Percentiles rank a stretch among this genome's conserved stretches.
phyloP scores from a whole-genome alignment of 116 monocot genomes.

The Posidonia oceanica region DNA sequence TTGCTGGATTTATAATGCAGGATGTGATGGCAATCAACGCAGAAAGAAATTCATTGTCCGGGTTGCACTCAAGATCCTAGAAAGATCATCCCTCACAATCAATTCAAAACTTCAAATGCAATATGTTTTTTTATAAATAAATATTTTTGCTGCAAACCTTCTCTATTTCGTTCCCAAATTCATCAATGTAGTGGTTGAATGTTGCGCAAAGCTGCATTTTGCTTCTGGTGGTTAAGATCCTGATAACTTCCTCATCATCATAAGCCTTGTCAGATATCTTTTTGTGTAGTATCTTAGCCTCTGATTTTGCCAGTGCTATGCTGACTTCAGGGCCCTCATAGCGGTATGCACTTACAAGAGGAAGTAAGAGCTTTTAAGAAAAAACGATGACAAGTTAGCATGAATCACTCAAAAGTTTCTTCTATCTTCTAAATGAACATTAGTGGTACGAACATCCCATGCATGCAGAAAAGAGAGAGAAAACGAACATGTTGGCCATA shows the following conservation, averaged over 20 bases:
- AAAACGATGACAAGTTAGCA: not conserved
- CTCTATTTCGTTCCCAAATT: slow-evolving; percentile 26
- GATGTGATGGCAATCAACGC: not conserved
- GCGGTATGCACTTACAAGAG: slow-evolving; percentile 52
- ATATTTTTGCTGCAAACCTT: not conserved
- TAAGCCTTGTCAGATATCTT: slow-evolving; percentile 55
- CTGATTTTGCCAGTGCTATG: slow-evolving; percentile 48
- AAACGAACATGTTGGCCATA: too few relatives aligned
- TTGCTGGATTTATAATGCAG: slow-evolving; percentile 1
- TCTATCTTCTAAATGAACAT: not conserved
- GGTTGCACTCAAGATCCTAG: slow-evolving; percentile 12
- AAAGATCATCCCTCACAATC: not conserved
- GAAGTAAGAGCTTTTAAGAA: slow-evolving; percentile 56
- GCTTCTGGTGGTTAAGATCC: slow-evolving; percentile 78
- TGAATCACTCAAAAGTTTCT: not conserved
- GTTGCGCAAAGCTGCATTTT: slow-evolving; percentile 68
- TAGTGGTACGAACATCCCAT: too few relatives aligned
- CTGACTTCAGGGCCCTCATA: slow-evolving; percentile 68
- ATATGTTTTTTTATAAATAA: not conserved
- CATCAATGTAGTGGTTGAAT: slow-evolving; percentile 61
- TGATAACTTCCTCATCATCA: slow-evolving; percentile 60
- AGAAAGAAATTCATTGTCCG: slow-evolving; percentile 11
- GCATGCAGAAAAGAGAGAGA: too few relatives aligned
- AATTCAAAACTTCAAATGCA: not conserved
- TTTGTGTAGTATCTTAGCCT: slow-evolving; percentile 67